Conservation (phyloP, 495 filamentous ascomycete species). For the Astrothelium subdiscretum region DNA sequence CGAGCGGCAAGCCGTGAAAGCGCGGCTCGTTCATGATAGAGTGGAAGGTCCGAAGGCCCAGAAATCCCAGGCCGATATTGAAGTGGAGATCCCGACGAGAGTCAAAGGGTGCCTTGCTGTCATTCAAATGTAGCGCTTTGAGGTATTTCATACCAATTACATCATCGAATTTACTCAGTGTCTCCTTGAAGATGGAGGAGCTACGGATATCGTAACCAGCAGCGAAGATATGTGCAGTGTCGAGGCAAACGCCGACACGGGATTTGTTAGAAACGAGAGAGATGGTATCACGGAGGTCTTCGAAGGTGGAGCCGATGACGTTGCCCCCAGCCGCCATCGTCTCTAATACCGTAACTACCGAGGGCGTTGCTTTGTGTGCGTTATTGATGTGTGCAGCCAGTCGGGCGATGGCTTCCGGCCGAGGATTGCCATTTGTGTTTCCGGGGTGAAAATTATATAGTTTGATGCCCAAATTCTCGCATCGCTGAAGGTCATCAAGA, state of each 20-base stretch:
- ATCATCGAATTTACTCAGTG: conserved; percentile 65
- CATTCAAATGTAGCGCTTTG: conserved; percentile 80
- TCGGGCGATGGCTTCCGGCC: conserved; percentile 58
- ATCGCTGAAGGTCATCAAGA: conserved; percentile 77
- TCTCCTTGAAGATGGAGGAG: conserved; percentile 57
- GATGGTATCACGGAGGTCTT: conserved; percentile 79
- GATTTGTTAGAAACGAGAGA: conserved; percentile 63
- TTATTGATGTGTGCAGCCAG: conserved; percentile 70
- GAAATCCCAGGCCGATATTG: conserved; percentile 87
- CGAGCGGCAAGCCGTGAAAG: conserved; percentile 74
- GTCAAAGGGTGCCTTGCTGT: conserved; percentile 74
- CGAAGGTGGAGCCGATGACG: conserved; percentile 73
- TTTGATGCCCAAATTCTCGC: conserved; percentile 75
- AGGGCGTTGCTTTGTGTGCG: conserved; percentile 61
- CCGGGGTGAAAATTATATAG: conserved; percentile 98
- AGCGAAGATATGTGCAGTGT: conserved; percentile 91
- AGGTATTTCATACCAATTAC: conserved; percentile 71
- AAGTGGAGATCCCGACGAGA: conserved; percentile 79
- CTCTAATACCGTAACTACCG: conserved; percentile 75
- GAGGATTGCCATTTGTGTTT: conserved; percentile 50
- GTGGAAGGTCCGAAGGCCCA: conserved; percentile 82
- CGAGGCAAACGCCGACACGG: conserved; percentile 89
- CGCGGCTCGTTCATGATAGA: conserved; percentile 74
- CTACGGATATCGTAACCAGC: conserved; percentile 84
- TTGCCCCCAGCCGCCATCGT: conserved; percentile 83